Conservation (phyloP, 2,329 filamentous ascomycete species). For the Penicillium occitanis region DNA sequence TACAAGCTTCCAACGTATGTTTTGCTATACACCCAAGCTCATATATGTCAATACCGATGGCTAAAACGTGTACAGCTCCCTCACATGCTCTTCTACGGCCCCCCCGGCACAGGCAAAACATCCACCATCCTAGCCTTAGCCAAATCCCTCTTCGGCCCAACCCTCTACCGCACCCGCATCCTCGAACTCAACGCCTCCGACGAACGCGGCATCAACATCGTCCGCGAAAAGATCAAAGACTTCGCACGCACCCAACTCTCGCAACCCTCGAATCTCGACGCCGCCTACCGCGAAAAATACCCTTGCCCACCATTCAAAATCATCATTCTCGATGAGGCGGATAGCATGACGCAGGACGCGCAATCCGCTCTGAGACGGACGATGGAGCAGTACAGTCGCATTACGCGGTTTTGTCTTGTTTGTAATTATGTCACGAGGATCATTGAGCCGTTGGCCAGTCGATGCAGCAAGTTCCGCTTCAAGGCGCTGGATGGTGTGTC, state of each 20-base stretch:
- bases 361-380: conserved; percentile 89
- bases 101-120: conserved; percentile 96
- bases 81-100: conserved; percentile 99
- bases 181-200: conserved; percentile 99
- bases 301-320: conserved; percentile 99
- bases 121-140: conserved; percentile 95
- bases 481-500: conserved; percentile 90
- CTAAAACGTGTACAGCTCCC: conserved; percentile 58
- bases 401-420: conserved; percentile 94
- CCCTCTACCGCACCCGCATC: conserved; percentile 89
- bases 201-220: conserved; percentile 95
- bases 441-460: conserved; percentile 89
- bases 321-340: conserved; percentile 95
- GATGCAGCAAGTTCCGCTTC: conserved; percentile 97
- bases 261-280: conserved; percentile 67
- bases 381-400: conserved; percentile 97
- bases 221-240: conserved; percentile 96
- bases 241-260: conserved; percentile 95
- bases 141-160: conserved; percentile 94
- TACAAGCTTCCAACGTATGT: conserved; percentile 85
- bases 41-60: neutral
- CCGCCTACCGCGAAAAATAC: conserved; percentile 66
- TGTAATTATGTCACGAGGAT: conserved; percentile 99
- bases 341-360: conserved; percentile 98
- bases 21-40: neutral